These are phyloP conservation scores for Fragaria ananassa DNA, from an alignment of 306 rosid genomes.

Conservation along the genomic window DNA sequence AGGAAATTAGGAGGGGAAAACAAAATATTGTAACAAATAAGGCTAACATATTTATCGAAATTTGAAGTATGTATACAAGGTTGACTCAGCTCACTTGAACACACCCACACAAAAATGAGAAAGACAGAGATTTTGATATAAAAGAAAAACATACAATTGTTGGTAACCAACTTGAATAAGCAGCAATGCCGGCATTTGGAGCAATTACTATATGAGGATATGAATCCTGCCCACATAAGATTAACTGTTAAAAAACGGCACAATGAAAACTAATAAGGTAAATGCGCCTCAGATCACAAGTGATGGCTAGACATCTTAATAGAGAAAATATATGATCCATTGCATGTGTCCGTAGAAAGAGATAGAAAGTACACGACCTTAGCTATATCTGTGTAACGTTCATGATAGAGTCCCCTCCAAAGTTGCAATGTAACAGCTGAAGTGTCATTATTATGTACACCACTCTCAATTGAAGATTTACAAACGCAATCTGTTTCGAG, in stretches of 20 bases:
- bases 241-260: slow-evolving; percentile 12
- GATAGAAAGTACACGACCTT: slow-evolving; percentile 40
- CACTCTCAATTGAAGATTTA: slow-evolving; percentile 46
- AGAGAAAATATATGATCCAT: slow-evolving; percentile 4
- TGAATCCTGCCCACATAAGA: slow-evolving; percentile 40
- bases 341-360: slow-evolving; percentile 3
- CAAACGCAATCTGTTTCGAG: slow-evolving; percentile 53
- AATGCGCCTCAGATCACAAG: background rate
- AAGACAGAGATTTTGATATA: background rate
- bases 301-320: background rate
- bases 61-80: background rate
- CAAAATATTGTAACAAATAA: background rate
- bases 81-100: background rate
- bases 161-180: slow-evolving; percentile 86
- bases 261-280: background rate
- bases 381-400: slow-evolving; percentile 55
- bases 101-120: background rate
- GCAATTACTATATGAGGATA: slow-evolving; percentile 71
- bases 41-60: background rate
- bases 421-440: slow-evolving; percentile 59
- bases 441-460: slow-evolving; percentile 21
- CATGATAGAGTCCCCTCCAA: slow-evolving; percentile 77
- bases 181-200: slow-evolving; percentile 89
- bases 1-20: slow-evolving; percentile 10
- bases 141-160: slow-evolving; percentile 52